These are phyloP conservation scores for Sideroxylon spinosum DNA, from an alignment of 179 eudicot genomes.

Conservation along the genomic window DNA sequence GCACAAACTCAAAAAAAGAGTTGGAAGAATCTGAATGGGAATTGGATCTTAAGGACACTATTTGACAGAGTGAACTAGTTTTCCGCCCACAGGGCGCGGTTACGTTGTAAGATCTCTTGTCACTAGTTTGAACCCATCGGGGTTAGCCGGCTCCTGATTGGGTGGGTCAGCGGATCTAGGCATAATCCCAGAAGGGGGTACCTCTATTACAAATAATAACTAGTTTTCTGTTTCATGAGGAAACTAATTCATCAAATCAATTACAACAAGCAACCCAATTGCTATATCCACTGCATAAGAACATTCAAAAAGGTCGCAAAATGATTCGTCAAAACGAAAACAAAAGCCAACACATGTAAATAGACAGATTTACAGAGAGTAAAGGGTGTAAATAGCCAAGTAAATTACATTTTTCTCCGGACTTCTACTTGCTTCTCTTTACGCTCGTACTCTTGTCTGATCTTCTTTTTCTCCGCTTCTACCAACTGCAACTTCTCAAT, in stretches of 20 bases:
- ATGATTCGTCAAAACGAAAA: too few species aligned
- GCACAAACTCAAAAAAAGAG: background rate
- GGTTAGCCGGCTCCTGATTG: too few species aligned
- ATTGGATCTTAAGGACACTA: background rate
- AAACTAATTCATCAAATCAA: constrained; percentile 3
- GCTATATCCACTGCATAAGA: background rate
- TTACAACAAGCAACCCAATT: background rate
- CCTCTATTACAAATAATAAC: too few species aligned
- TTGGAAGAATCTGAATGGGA: background rate
- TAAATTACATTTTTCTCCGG: constrained; percentile 66
- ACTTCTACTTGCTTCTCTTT: constrained; percentile 81
- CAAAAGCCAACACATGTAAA: background rate
- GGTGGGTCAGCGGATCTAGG: too few species aligned
- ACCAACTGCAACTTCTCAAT: constrained; percentile 90
- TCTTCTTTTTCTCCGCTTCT: constrained; percentile 95
- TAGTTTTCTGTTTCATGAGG: background rate
- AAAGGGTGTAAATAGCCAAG: background rate
- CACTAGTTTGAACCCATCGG: too few species aligned
- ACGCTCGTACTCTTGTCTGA: constrained; percentile 92
- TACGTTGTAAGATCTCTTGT: too few species aligned
- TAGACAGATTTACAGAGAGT: background rate
- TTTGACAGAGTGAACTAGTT: background rate
- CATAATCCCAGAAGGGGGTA: too few species aligned
- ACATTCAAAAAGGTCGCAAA: background rate
- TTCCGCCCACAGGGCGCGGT: background rate